A percentile compares a stretch with the other conserved stretches of the same genome.
Evolutionary conservation across 345 rosid species (phyloP).

Genomic region (Kandelia obovata): DNA sequence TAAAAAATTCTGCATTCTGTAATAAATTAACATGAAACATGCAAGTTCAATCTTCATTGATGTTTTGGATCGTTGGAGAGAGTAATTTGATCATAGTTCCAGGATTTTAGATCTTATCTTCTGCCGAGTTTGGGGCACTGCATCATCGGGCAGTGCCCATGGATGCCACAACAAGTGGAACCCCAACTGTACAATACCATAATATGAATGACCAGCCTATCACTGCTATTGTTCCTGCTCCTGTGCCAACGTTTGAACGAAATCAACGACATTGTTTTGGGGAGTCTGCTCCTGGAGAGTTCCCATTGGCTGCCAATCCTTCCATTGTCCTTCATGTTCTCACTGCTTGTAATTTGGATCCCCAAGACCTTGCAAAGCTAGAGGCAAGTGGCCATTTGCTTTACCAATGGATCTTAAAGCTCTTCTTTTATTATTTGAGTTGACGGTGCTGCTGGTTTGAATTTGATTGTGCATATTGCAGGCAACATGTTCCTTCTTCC

Average conservation of each 20-base stretch:
- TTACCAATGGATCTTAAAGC: conserved; percentile 1
- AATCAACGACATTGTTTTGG: conserved; percentile 77
- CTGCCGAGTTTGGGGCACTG: conserved; percentile 49
- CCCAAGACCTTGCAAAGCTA: conserved; percentile 89
- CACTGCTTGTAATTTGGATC: conserved; percentile 76
- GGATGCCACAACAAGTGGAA: conserved; percentile 85
- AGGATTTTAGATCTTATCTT: conserved; percentile 29
- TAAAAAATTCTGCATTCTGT: conserved; percentile 1
- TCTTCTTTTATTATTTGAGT: conserved; percentile 30
- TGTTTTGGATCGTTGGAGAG: conserved; percentile 19
- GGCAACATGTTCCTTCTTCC: conserved; percentile 95
- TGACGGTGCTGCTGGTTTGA: conserved; percentile 58
- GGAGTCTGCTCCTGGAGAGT: conserved; percentile 88
- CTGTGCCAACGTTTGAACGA: conserved; percentile 52
- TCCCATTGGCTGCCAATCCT: conserved; percentile 93
- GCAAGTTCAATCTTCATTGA: conserved; percentile 7
- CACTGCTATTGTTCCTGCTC: conserved; percentile 48
- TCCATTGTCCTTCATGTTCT: conserved; percentile 92
- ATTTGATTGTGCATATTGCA: conserved; percentile 43
- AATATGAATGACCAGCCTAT: conserved; percentile 73
- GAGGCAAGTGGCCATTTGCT: conserved; percentile 63
- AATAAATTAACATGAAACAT: conserved; percentile 5
- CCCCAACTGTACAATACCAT: conserved; percentile 57
- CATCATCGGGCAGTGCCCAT: conserved; percentile 63
- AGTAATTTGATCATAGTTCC: conserved; percentile 21